These are phyloP conservation scores for Linum tenue DNA, from an alignment of 345 rosid species.

Conservation along the genomic window DNA sequence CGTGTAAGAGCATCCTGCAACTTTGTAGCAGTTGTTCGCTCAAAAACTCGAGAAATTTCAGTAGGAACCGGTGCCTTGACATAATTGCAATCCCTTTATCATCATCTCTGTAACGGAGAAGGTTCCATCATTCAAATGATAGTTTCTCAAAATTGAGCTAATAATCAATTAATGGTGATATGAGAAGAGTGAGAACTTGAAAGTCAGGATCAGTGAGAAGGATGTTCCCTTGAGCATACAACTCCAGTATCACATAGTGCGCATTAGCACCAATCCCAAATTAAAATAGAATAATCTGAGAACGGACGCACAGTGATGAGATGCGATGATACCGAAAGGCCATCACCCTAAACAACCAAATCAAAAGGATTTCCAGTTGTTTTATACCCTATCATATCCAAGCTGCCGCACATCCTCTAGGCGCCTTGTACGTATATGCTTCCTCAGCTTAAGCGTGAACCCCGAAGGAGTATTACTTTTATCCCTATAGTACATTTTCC, in stretches of 20 bases:
- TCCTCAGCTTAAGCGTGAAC: slow-evolving; percentile 84
- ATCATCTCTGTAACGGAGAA: slow-evolving; percentile 62
- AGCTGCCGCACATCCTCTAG: slow-evolving; percentile 97
- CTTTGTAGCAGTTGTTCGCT: slow-evolving; percentile 59
- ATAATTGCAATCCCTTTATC: slow-evolving; percentile 93
- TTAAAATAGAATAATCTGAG: slow-evolving; percentile 85
- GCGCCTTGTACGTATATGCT: slow-evolving; percentile 87
- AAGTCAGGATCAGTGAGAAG: slow-evolving; percentile 85
- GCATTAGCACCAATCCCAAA: slow-evolving; percentile 88
- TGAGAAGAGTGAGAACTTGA: slow-evolving; percentile 60
- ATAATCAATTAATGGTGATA: neutral
- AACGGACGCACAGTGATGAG: neutral
- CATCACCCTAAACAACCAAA: neutral
- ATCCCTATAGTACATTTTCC: slow-evolving; percentile 39
- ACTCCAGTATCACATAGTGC: slow-evolving; percentile 82
- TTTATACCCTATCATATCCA: slow-evolving; percentile 85
- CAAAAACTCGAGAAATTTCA: slow-evolving; percentile 72
- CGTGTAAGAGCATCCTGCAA: slow-evolving; percentile 47
- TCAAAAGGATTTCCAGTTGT: neutral
- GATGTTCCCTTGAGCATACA: slow-evolving; percentile 97
- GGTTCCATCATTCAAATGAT: neutral
- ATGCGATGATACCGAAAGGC: neutral
- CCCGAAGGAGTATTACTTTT: slow-evolving; percentile 98
- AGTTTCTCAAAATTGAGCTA: neutral
- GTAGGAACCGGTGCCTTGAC: slow-evolving; percentile 94